Evolutionary conservation across 805 yeast species (phyloP), one percentile per base, ranked within the genome.

Genomic region (Suhomyces sp.): DNA sequence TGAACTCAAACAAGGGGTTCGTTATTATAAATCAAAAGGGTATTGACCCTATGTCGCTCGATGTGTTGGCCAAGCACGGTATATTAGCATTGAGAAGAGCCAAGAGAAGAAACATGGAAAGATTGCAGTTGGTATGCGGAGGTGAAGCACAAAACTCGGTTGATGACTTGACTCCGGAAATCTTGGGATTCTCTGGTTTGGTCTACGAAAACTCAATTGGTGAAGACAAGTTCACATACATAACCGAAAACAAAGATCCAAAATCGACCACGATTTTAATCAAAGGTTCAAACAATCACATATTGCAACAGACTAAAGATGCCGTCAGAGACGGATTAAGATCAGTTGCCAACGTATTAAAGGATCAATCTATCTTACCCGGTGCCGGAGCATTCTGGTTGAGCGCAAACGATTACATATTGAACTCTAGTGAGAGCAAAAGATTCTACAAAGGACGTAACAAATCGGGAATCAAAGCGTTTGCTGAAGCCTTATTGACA

Each of bases 111-210:
- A 94, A 94, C 73, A 93, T 94, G 99, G 99, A 94, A 77, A 86
- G 99, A 69, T 80, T 94, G 67, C 99, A 94, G 74, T 80, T 94
- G 55, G 90, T 91, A 50, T 89, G 96, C 57, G 99, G 97, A 29
- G 99, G 99, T 62, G 94, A 88, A 68, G 98, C 98, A 7, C 97
- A 93, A 74, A 94, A 94, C 73, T 87, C 97, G 12, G 97, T 92
- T 46, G 99, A 94, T 65, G 98, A 93, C 68, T 79, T 94, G 63
- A 65, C 86, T 5, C 90, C 96, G 4, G 81, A 78, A 1, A 78
- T 90, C 5, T 79, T 94, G 55, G 99, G 99, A 23, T 86, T 72
- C 68, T 90, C 97, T 13, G 98, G 98, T 17, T 77, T 82, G 52
- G 96, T 94, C 8, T 89, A 89, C 69, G 97, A 94, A 76, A 90